phyloP scores from a whole-genome alignment of 2,329 filamentous ascomycete genomes.

The Talaromyces sp. region DNA sequence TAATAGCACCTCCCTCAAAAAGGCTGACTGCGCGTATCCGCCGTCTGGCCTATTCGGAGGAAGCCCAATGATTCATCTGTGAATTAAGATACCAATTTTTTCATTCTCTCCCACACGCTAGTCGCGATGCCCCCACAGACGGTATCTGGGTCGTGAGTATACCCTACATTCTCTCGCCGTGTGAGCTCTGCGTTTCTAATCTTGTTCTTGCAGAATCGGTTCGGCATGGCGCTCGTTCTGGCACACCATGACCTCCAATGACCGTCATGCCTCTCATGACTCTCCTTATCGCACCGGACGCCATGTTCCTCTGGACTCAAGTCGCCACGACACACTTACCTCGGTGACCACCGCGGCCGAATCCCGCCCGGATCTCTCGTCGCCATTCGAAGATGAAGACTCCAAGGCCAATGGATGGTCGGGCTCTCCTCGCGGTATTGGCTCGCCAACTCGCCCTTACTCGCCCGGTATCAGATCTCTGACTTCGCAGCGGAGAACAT shows the following conservation, averaged over 20 bases:
- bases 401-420: constrained; percentile 58
- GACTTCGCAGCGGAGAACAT: constrained; percentile 56
- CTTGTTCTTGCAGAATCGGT: constrained; percentile 49
- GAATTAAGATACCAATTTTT: neutral
- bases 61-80: constrained; percentile 6
- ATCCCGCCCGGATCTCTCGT: constrained; percentile 77
- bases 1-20: neutral
- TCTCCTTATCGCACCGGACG: constrained; percentile 87
- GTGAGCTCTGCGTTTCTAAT: neutral
- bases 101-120: neutral
- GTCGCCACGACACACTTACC: constrained; percentile 74
- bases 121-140: constrained; percentile 9
- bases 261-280: constrained; percentile 86
- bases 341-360: constrained; percentile 82
- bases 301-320: constrained; percentile 82
- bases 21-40: constrained; percentile 10
- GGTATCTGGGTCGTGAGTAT: constrained; percentile 10
- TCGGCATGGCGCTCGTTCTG: constrained; percentile 83
- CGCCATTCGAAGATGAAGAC: constrained; percentile 70
- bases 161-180: neutral
- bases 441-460: constrained; percentile 66
- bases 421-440: constrained; percentile 49
- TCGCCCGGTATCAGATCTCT: constrained; percentile 85
- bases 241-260: constrained; percentile 78
- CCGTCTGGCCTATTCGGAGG: constrained; percentile 5